phyloP scores from a whole-genome alignment of 495 filamentous ascomycete species.

The Penicillium herquei region DNA sequence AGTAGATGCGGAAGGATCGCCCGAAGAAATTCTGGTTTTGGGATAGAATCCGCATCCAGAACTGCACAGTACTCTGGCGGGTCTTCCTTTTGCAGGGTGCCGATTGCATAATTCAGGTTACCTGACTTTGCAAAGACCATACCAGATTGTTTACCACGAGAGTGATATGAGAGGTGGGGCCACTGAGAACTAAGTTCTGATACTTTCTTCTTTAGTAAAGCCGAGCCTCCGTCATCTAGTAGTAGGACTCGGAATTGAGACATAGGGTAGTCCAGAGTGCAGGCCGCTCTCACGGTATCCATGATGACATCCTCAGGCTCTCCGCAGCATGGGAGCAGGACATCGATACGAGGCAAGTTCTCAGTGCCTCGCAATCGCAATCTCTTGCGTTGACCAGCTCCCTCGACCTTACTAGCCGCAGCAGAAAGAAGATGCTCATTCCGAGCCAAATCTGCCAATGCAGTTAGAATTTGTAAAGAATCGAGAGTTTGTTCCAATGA shows the following conservation, averaged over 20 bases:
- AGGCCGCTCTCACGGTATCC: constrained; percentile 50
- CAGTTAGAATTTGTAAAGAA: neutral
- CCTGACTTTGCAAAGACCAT: constrained; percentile 51
- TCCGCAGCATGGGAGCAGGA: constrained; percentile 48
- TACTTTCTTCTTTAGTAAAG: constrained; percentile 30
- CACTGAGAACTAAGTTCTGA: constrained; percentile 23
- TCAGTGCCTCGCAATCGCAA: constrained; percentile 22
- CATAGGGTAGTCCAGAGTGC: constrained; percentile 46
- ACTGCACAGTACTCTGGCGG: constrained; percentile 41
- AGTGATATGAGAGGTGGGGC: constrained; percentile 46
- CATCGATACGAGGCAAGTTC: constrained; percentile 43
- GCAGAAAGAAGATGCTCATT: constrained; percentile 29
- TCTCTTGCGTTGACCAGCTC: constrained; percentile 14
- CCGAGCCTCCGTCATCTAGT: constrained; percentile 49
- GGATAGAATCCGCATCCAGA: constrained; percentile 47
- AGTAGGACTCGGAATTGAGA: constrained; percentile 47
- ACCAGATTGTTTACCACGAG: constrained; percentile 40
- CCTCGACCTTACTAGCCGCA: constrained; percentile 11
- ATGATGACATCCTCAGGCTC: constrained; percentile 51
- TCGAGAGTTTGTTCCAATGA: neutral
- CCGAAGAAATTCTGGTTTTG: constrained; percentile 47
- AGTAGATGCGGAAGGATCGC: constrained; percentile 51
- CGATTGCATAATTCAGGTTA: constrained; percentile 53
- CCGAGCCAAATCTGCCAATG: constrained; percentile 18
- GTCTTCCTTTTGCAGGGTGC: constrained; percentile 32